Evolutionary conservation across 1,284 basidiomycete species (phyloP).

Genomic region (Ustilago sp.): DNA sequence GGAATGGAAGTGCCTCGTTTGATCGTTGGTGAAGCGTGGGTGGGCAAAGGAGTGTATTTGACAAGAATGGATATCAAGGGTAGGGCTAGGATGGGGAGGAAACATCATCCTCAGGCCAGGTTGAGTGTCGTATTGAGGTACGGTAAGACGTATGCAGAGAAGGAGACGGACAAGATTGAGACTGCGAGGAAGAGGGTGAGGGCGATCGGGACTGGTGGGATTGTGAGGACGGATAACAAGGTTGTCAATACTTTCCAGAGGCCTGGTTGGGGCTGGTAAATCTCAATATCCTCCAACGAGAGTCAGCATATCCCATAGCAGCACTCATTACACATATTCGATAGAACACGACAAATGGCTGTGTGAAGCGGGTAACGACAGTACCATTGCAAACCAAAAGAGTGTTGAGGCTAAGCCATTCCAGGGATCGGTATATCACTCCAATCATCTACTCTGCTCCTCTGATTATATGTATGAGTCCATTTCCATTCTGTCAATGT

Average conservation of each 20-base stretch:
- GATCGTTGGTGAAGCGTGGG: slow-evolving; percentile 91
- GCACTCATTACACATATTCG: background rate
- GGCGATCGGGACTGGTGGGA: slow-evolving; percentile 76
- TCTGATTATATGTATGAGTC: background rate
- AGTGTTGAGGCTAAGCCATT: slow-evolving; percentile 1
- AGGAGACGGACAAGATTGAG: slow-evolving; percentile 76
- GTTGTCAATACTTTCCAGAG: slow-evolving; percentile 64
- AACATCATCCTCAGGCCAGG: slow-evolving; percentile 81
- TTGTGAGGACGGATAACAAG: slow-evolving; percentile 52
- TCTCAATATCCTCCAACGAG: background rate
- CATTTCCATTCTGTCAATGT: background rate
- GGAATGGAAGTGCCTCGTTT: slow-evolving; percentile 80
- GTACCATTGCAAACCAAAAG: background rate
- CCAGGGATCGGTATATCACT: slow-evolving; percentile 10
- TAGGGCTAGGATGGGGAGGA: slow-evolving; percentile 83
- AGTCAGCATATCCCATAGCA: background rate
- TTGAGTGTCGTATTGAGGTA: slow-evolving; percentile 84
- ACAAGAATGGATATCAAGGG: slow-evolving; percentile 86
- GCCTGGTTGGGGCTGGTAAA: slow-evolving; percentile 65
- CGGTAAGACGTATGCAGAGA: slow-evolving; percentile 82
- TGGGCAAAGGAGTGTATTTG: slow-evolving; percentile 82
- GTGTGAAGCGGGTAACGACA: background rate
- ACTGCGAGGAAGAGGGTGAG: slow-evolving; percentile 81
- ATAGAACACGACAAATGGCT: background rate
- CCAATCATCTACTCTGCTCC: slow-evolving; percentile 3